Conservation (phyloP, 768 basidiomycete genomes). For the Termitomyces sp. region DNA sequence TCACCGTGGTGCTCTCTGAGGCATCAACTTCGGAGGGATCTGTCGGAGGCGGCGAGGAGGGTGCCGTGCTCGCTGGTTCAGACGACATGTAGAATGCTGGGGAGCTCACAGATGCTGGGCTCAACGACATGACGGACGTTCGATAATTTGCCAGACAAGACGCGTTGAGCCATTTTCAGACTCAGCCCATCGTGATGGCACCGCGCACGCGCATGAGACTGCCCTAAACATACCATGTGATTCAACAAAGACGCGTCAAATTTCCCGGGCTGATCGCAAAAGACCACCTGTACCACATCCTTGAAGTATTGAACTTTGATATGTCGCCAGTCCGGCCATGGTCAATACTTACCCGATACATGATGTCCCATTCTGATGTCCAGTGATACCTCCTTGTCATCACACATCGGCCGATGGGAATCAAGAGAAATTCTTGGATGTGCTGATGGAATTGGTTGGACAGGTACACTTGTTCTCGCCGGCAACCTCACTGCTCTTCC, state of each 20-base stretch:
- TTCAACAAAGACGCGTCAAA: not conserved
- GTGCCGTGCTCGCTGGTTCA: constrained; percentile 17
- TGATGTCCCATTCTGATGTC: no score
- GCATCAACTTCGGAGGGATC: constrained; percentile 16
- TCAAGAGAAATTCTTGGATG: no score
- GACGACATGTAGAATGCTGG: constrained; percentile 18
- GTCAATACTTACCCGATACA: no score
- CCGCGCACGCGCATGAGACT: constrained; percentile 14
- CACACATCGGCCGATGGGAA: no score
- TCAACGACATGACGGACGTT: constrained; percentile 18
- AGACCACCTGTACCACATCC: no score
- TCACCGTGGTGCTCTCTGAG: constrained; percentile 10
- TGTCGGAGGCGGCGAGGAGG: constrained; percentile 18
- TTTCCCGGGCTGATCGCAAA: no score
- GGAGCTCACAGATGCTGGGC: constrained; percentile 14
- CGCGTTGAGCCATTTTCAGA: constrained; percentile 13
- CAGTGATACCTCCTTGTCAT: no score
- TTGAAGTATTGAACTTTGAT: no score
- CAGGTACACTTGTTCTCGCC: no score
- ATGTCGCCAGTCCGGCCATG: no score
- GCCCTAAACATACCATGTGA: constrained; percentile 13
- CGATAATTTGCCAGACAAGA: constrained; percentile 10
- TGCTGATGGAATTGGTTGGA: no score
- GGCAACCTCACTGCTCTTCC: no score
- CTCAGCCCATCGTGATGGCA: constrained; percentile 10